Evolutionary conservation across 495 filamentous ascomycete species (phyloP).

Genomic region (Letharia columbiana): DNA sequence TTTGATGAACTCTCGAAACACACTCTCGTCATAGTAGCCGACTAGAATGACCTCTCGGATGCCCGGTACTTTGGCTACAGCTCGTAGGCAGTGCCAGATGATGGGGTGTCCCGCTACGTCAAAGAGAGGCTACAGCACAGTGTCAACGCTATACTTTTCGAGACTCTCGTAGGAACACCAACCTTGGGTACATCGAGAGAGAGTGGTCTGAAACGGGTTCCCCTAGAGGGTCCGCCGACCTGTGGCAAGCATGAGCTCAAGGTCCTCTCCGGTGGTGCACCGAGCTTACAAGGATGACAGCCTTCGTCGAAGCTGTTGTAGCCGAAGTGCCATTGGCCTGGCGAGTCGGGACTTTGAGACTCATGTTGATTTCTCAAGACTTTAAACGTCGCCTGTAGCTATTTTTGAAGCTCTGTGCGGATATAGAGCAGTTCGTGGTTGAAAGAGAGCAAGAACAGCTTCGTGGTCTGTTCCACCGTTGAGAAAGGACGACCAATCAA

Average conservation of each 20-base stretch:
- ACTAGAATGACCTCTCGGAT: constrained; percentile 96
- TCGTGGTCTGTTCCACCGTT: neutral
- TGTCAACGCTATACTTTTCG: constrained; percentile 19
- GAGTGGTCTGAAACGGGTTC: constrained; percentile 91
- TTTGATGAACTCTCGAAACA: constrained; percentile 98
- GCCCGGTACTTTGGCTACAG: constrained; percentile 80
- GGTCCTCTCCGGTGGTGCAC: constrained; percentile 2
- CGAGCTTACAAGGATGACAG: constrained; percentile 55
- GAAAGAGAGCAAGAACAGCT: neutral
- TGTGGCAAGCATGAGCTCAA: constrained; percentile 33
- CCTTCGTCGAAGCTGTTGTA: constrained; percentile 53
- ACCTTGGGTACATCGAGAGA: constrained; percentile 98
- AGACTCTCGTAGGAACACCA: constrained; percentile 23
- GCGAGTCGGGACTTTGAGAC: constrained; percentile 17
- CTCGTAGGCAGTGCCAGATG: constrained; percentile 92
- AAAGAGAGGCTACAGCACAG: constrained; percentile 71
- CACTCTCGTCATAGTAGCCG: constrained; percentile 95
- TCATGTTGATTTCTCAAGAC: constrained; percentile 1
- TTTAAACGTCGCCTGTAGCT: neutral
- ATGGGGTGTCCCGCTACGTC: constrained; percentile 97
- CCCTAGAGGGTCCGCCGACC: constrained; percentile 91
- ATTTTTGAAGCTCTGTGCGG: neutral
- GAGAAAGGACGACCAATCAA: neutral
- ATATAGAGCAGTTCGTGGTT: neutral
- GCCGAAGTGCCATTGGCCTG: constrained; percentile 32